These are phyloP conservation scores for Kwoniella shandongensis DNA, from an alignment of 768 basidiomycete genomes.

Conservation along the genomic window DNA sequence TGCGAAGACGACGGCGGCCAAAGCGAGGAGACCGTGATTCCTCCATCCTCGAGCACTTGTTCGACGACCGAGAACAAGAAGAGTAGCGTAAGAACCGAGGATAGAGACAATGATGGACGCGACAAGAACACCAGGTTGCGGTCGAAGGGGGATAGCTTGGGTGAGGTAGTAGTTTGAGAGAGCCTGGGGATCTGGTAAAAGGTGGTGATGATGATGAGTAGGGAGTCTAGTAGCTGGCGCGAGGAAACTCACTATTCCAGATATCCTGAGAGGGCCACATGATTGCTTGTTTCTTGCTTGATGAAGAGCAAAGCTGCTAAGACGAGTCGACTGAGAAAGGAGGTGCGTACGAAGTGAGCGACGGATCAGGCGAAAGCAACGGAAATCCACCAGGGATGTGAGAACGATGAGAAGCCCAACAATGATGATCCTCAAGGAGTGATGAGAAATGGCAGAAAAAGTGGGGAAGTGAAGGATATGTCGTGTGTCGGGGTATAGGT, in stretches of 20 bases:
- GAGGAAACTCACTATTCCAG: slow-evolving; percentile 40
- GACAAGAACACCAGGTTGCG: slow-evolving; percentile 49
- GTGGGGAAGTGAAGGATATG: too few relatives aligned
- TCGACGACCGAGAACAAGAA: slow-evolving; percentile 50
- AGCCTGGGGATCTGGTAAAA: slow-evolving; percentile 40
- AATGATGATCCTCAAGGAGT: neutral
- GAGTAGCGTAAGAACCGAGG: slow-evolving; percentile 54
- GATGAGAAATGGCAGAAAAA: too few relatives aligned
- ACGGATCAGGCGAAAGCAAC: neutral
- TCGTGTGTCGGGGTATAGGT: too few relatives aligned
- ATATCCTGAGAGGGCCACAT: slow-evolving; percentile 35
- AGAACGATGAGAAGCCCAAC: slow-evolving; percentile 3
- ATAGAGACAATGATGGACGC: slow-evolving; percentile 54
- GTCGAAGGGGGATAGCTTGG: slow-evolving; percentile 43
- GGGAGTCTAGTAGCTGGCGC: too few relatives aligned
- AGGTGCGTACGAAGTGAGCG: neutral
- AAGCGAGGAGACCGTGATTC: slow-evolving; percentile 42
- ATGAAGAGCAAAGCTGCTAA: neutral
- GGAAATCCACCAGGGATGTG: neutral
- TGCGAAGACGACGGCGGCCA: slow-evolving; percentile 49
- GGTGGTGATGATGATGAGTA: too few relatives aligned
- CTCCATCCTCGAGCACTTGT: slow-evolving; percentile 45
- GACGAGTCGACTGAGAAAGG: neutral
- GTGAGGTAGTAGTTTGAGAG: slow-evolving; percentile 45
- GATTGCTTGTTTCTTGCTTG: neutral